Conservation (phyloP, 176 grass and related monocot species). For the Hyparrhenia diplandra region DNA sequence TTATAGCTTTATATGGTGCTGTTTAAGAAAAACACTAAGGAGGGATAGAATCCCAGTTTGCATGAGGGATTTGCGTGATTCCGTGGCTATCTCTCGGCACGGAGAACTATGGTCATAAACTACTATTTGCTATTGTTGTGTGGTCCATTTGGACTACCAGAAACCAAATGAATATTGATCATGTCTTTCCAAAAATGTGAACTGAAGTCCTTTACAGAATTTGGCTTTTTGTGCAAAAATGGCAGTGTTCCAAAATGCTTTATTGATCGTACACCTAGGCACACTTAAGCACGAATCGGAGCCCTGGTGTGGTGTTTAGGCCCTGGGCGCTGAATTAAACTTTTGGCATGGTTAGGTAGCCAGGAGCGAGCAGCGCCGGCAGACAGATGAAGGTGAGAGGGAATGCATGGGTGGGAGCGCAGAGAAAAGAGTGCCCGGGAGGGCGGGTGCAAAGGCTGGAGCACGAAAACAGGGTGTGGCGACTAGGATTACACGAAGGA, state of each 20-base stretch:
- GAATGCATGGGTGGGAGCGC: background rate
- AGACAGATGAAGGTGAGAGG: background rate
- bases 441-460: background rate
- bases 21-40: background rate
- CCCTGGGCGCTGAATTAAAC: background rate
- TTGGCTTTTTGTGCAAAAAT: background rate
- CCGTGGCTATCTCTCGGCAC: background rate
- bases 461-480: background rate
- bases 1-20: background rate
- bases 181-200: background rate
- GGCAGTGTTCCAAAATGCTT: background rate
- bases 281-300: background rate
- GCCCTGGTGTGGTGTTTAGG: background rate
- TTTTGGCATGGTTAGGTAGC: background rate
- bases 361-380: background rate
- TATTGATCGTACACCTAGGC: background rate
- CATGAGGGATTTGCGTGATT: background rate
- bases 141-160: background rate
- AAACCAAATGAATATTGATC: background rate
- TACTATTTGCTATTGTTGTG: background rate
- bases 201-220: background rate
- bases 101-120: background rate
- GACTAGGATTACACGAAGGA: background rate
- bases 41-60: background rate
- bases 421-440: background rate